Evolutionary conservation across 176 grass and related monocot species (phyloP).

Genomic region (barley (Hordeum vulgare)): DNA sequence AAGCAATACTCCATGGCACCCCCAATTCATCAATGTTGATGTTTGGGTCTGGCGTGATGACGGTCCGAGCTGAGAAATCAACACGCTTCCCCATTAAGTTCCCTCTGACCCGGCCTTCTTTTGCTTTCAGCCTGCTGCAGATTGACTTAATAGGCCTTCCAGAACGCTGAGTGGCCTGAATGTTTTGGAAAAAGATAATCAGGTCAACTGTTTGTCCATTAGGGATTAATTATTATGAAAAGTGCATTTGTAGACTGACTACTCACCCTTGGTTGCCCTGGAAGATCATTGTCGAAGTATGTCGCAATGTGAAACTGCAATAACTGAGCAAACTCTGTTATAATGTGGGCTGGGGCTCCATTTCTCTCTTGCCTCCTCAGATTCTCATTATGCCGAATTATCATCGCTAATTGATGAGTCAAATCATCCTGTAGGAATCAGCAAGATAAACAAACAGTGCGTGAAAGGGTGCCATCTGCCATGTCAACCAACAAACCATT

Average conservation of each 20-base stretch:
- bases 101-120: conserved; percentile 96
- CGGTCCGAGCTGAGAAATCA: conserved; percentile 92
- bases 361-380: conserved; percentile 95
- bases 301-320: conserved; percentile 98
- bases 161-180: conserved; percentile 87
- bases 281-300: conserved; percentile 98
- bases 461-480: not conserved
- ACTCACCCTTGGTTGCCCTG: conserved; percentile 80
- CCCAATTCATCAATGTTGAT: conserved; percentile 97
- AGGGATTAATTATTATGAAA: not conserved
- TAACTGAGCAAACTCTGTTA: conserved; percentile 93
- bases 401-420: conserved; percentile 97
- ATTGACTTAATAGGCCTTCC: conserved; percentile 98
- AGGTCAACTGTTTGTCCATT: not conserved
- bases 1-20: conserved; percentile 97
- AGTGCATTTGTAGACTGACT: not conserved
- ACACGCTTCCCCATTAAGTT: conserved; percentile 99
- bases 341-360: conserved; percentile 97
- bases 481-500: not conserved
- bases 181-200: conserved; percentile 5
- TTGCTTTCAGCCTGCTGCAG: conserved; percentile 93
- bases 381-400: conserved; percentile 97
- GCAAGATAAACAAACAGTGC: not conserved
- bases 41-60: conserved; percentile 92
- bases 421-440: conserved; percentile 77